These are phyloP conservation scores for Curvularia eragrostidis DNA, from an alignment of 2,329 filamentous ascomycete genomes.

Conservation along the genomic window DNA sequence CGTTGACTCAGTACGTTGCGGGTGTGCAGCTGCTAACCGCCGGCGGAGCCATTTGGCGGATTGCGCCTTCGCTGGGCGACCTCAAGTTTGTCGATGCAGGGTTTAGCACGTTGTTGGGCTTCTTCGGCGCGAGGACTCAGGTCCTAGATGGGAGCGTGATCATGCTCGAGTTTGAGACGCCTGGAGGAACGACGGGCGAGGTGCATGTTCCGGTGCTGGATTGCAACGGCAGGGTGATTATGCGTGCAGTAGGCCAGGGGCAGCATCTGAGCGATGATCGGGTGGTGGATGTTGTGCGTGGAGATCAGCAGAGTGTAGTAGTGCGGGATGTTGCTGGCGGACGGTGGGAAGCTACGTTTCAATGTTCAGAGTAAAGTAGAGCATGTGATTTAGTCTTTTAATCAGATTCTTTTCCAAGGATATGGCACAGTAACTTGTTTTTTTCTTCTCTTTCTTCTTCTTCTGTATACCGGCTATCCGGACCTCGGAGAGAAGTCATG, in stretches of 20 bases:
- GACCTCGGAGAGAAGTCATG: not conserved
- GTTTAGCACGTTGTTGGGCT: slow-evolving; percentile 48
- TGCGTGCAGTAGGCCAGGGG: slow-evolving; percentile 20
- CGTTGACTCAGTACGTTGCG: slow-evolving; percentile 53
- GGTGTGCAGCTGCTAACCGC: slow-evolving; percentile 51
- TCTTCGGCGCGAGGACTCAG: slow-evolving; percentile 45
- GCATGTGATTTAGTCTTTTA: no score
- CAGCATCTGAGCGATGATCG: slow-evolving; percentile 26
- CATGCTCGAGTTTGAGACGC: slow-evolving; percentile 38
- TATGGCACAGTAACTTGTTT: no score
- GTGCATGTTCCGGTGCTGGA: slow-evolving; percentile 31
- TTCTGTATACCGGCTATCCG: not conserved
- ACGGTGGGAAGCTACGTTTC: slow-evolving; percentile 30
- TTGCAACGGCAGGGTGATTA: slow-evolving; percentile 28
- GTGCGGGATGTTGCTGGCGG: slow-evolving; percentile 31
- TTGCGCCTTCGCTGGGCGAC: slow-evolving; percentile 46
- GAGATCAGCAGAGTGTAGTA: slow-evolving; percentile 19
- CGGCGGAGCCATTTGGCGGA: slow-evolving; percentile 47
- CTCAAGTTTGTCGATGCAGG: slow-evolving; percentile 49
- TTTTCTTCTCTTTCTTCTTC: no score
- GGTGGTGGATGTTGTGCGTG: slow-evolving; percentile 24
- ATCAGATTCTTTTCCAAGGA: no score
- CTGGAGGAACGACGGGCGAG: slow-evolving; percentile 40
- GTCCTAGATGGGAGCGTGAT: slow-evolving; percentile 22
- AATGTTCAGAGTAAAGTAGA: slow-evolving; percentile 10